These are phyloP conservation scores for Candida chilensis DNA, from an alignment of 805 yeast species.

Conservation along the genomic window DNA sequence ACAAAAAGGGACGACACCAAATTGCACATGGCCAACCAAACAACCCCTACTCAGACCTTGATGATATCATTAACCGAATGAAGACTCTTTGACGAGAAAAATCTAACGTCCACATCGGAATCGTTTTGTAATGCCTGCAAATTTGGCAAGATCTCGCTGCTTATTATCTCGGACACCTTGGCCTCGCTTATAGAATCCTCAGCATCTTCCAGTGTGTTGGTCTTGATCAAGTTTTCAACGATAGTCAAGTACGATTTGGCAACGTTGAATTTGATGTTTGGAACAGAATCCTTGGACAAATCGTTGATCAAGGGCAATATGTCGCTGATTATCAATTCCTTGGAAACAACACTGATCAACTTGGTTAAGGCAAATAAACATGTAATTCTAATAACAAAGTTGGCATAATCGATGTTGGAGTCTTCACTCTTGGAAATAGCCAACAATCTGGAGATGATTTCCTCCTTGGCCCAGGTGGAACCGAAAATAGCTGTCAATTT, in stretches of 20 bases:
- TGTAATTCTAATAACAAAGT: slow-evolving; percentile 89
- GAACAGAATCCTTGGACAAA: slow-evolving; percentile 73
- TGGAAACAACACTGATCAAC: slow-evolving; percentile 61
- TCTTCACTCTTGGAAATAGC: slow-evolving; percentile 10
- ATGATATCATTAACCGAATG: slow-evolving; percentile 14
- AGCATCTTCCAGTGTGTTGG: slow-evolving; percentile 8
- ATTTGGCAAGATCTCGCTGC: slow-evolving; percentile 47
- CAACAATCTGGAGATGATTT: slow-evolving; percentile 72
- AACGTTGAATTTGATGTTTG: slow-evolving; percentile 91
- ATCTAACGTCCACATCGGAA: slow-evolving; percentile 83
- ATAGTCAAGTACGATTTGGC: slow-evolving; percentile 73
- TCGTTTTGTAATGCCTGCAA: slow-evolving; percentile 62
- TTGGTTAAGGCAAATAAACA: slow-evolving; percentile 83
- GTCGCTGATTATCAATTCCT: slow-evolving; percentile 46
- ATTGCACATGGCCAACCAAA: no score
- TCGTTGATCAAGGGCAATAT: slow-evolving; percentile 74
- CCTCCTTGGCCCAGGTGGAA: slow-evolving; percentile 83
- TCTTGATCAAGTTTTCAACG: slow-evolving; percentile 36
- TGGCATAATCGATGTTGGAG: slow-evolving; percentile 38
- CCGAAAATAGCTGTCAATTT: slow-evolving; percentile 84
- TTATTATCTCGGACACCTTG: slow-evolving; percentile 11
- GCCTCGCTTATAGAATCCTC: slow-evolving; percentile 15
- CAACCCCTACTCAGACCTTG: no score
- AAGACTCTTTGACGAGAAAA: slow-evolving; percentile 65
- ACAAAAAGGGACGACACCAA: no score